A percentile compares a stretch with the other conserved stretches of the same genome.
phyloP scores from a whole-genome alignment of 2,329 filamentous ascomycete species.

The Exophiala sp. region DNA sequence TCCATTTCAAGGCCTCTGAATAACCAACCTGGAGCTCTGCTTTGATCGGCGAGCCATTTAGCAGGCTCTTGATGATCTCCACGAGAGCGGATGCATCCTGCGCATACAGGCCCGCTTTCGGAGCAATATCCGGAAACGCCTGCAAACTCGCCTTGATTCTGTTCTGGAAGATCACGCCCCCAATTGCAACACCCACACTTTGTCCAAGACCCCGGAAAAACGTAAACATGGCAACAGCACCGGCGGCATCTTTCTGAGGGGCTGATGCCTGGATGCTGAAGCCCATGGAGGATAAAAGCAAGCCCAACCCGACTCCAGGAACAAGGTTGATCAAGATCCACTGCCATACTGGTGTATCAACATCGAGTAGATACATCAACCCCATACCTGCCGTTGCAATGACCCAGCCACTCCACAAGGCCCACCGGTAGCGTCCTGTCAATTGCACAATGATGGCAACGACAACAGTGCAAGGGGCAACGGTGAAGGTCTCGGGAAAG shows the following conservation, averaged over 20 bases:
- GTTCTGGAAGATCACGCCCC: slow-evolving; percentile 33
- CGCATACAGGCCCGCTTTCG: slow-evolving; percentile 26
- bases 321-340: slow-evolving; percentile 29
- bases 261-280: slow-evolving; percentile 28
- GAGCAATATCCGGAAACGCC: slow-evolving; percentile 4
- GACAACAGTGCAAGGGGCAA: slow-evolving; percentile 30
- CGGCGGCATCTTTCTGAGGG: slow-evolving; percentile 27
- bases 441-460: slow-evolving; percentile 32
- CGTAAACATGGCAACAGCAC: slow-evolving; percentile 24
- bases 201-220: slow-evolving; percentile 30
- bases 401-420: slow-evolving; percentile 29
- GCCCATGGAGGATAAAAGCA: slow-evolving; percentile 19
- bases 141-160: slow-evolving; percentile 4
- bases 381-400: slow-evolving; percentile 29
- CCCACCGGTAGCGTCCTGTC: slow-evolving; percentile 30
- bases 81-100: slow-evolving; percentile 19
- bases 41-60: neutral
- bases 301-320: slow-evolving; percentile 22
- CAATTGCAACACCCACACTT: slow-evolving; percentile 32
- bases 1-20: slow-evolving; percentile 16
- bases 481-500: slow-evolving; percentile 30
- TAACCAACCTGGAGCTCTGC: slow-evolving; percentile 8
- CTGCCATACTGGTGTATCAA: slow-evolving; percentile 19
- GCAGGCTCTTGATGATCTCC: neutral
- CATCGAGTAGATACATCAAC: slow-evolving; percentile 28